Base-by-base conservation (phyloP, 2,329 filamentous ascomycete genomes). In the Lasiodiplodia sp. region DNA sequence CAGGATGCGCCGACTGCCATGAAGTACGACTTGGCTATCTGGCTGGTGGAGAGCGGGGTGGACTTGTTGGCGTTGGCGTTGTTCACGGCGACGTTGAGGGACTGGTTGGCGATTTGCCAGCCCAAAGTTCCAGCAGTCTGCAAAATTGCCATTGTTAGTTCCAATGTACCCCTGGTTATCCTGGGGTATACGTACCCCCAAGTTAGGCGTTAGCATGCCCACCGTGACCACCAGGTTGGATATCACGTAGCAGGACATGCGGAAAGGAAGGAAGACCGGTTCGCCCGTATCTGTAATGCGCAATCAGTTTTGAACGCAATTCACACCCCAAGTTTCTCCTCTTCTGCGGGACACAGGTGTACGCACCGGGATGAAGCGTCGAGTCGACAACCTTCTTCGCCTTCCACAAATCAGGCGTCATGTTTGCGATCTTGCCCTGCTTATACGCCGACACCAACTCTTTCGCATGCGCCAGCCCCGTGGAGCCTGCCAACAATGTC, bases 381-480 rank as follows among this genome's bases (percentile, higher is more conserved):
- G 96, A 95, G 81, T 99, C 96, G 68, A 98, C 92, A 72, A 97
- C 89, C 86, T 97, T 97, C 87, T 99, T 99, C 55, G 96, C 96
- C 71, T 88, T 85, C 96, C 96, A 99, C 74, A 99, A 83, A 75
- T 97, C 92, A 1, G 93, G 91, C 21, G 91, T 97, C 93, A 98
- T 97, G 66, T 88, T 83, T 73, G 86, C 82, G 70, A 92, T 84
- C 80, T 92, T 88, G 73, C 94, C 94, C 76, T 90, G 89, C 86
- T 97, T 98, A 84, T 97, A 99, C 51, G 89, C 86, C 14, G 91
- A 86, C 70, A 99, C 86, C 74, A 97, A 85, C 70, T 85, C 82
- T 84, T 97, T 98, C 69, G 96, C 94, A 83, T 92, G 84, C 76
- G 97, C 93, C 72, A 99, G 89, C 53, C 93, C 92, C 25, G 88